Base-by-base conservation (phyloP, 306 rosid genomes). In the Rosa persica region DNA sequence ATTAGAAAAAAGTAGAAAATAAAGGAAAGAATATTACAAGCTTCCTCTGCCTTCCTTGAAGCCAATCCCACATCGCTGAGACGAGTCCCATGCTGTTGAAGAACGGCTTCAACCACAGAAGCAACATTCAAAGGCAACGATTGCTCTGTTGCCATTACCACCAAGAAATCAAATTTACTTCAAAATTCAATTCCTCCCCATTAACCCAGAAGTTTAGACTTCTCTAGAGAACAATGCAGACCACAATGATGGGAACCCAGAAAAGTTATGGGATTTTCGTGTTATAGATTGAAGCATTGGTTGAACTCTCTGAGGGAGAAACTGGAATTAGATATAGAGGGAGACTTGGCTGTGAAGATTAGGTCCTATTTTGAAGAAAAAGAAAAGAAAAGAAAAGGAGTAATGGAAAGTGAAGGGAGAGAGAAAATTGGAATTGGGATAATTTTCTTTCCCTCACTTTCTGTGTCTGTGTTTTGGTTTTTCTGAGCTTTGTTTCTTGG, bases 31-130 rank as follows among this genome's bases (percentile, higher is more conserved):
- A 71, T 23, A 39, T n/a, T 88, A 96, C 99, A 90, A 69, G 90
- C 71, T 90, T 93, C 97, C 68, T 91, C 98, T 7, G 88, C 84
- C 77, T 83, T 93, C 76, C 96, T 89, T 1, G 94, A 87, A 62
- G 89, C 86, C 77, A 88, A 84, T 64, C 78, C 89, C 52, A 62
- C 12, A 25, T 84, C 90, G 44, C 72, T 81, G 8, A 75, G 57
- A 65, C 80, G 84, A 6, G 72, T 27, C 36, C 88, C 84, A 5
- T 91, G 87, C 52, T 86, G 89, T 46, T 89, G 93, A 86, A 96
- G 90, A 90, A 96, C 87, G 52, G 89, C 92, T 80, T 96, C 89
- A 10, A 96, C 86, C 77, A 93, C 82, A 74, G 99, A 91, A 79
- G 84, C 87, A 67, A 91, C 76, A 62, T 95, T 89, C 84, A 88